Base-by-base conservation (phyloP, 2,329 filamentous ascomycete species). In the Zymoseptoria ardabiliae region DNA sequence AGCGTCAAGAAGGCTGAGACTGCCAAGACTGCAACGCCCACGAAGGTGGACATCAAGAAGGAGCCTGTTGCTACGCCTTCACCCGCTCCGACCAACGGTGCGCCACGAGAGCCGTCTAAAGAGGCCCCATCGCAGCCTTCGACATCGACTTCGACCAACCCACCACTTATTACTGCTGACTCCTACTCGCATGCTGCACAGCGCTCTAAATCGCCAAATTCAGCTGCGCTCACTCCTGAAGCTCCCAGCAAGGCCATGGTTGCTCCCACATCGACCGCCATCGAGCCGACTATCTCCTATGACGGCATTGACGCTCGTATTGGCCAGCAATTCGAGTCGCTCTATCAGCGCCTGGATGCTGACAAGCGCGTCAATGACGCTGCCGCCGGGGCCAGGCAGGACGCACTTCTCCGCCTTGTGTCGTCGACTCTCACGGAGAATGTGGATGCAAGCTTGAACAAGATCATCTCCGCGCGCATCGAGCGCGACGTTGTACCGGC, bases 401-500 rank as follows among this genome's bases (percentile, higher is more conserved):
- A 89, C 66, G 84, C 86, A 49, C 79, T 90, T 20, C 79, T 90
- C 50, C 84, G 85, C 25, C 74, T 89, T 56, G 83, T 90, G 3
- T 89, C 86, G 1, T 83, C 79, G 62, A 89, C 87, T 2, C 74
- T 90, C 51, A 84, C 84, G 10, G 85, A 87, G 61, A 89, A 89
- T 58, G 83, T 90, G 22, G 86, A 90, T 73, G 86, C 88, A 68
- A 89, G 90, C 21, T 81, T 97, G 45, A 81, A 85, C 61, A 86
- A 85, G 61, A 89, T 96, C 66, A 86, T 96, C 55, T 83, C 85
- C 53, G 82, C 85, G 53, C 88, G 89, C 72, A 90, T 96, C 65
- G 83, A 90, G 62, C 81, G 85, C 58, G 81, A 85, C 13, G 84
- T 97, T 51, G 79, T 96, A 56, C 93, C 94, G 10, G 80, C 86